Evolutionary conservation across 2,329 filamentous ascomycete genomes (phyloP).

Genomic region (Apiospora phragmitis): DNA sequence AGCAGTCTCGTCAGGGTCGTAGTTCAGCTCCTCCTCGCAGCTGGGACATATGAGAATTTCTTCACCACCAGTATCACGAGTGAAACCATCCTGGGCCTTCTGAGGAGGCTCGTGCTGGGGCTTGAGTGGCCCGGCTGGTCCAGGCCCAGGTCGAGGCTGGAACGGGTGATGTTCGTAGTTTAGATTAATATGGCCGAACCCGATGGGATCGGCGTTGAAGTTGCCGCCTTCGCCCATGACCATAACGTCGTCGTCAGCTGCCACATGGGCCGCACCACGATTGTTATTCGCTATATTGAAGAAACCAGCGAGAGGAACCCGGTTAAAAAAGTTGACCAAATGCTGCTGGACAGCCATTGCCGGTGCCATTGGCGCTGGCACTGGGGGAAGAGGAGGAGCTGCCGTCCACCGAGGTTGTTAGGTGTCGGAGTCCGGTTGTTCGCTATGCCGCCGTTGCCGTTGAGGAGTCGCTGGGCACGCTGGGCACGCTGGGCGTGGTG

Average conservation of each 20-base stretch:
- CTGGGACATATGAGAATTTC: conserved; percentile 80
- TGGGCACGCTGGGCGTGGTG: background rate
- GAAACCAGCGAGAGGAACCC: background rate
- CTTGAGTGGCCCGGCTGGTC: conserved; percentile 32
- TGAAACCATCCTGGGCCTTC: conserved; percentile 75
- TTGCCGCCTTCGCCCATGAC: conserved; percentile 23
- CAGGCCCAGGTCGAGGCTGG: conserved; percentile 2
- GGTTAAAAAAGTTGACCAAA: background rate
- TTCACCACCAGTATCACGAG: conserved; percentile 70
- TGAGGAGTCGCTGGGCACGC: background rate
- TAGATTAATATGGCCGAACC: conserved; percentile 23
- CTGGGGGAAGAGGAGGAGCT: background rate
- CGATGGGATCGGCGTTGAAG: conserved; percentile 10
- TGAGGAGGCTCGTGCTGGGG: conserved; percentile 63
- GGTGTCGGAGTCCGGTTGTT: background rate
- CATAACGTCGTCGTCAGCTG: conserved; percentile 24
- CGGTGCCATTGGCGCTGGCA: background rate
- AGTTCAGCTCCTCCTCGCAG: conserved; percentile 81
- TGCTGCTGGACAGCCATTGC: background rate
- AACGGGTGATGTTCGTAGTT: conserved; percentile 27
- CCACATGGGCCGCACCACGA: background rate
- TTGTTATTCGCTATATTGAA: background rate
- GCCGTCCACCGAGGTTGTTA: background rate
- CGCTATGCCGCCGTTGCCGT: background rate
- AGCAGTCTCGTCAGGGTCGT: conserved; percentile 55